A percentile compares a stretch with the other conserved stretches of the same genome.
phyloP scores from a whole-genome alignment of 2,329 filamentous ascomycete genomes.

The Trichoderma hamatum region DNA sequence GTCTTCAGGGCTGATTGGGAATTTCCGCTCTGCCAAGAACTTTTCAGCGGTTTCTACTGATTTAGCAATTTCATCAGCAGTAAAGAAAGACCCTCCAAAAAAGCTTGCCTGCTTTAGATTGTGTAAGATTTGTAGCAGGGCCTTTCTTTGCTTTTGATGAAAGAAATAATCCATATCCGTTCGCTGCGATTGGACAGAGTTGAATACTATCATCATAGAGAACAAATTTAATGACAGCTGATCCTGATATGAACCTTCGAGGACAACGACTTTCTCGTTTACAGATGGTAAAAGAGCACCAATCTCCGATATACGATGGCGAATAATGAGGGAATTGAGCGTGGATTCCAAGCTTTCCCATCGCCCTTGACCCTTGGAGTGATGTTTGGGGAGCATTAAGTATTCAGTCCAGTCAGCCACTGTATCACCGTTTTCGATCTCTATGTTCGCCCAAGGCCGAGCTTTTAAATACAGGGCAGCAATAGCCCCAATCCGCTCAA shows the following conservation, averaged over 20 bases:
- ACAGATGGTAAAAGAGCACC: constrained; percentile 70
- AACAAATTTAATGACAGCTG: constrained; percentile 83
- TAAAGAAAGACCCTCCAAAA: constrained; percentile 79
- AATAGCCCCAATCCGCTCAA: constrained; percentile 68
- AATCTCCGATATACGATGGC: constrained; percentile 75
- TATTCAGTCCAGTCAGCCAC: constrained; percentile 73
- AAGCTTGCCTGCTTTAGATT: constrained; percentile 86
- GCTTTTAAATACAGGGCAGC: constrained; percentile 73
- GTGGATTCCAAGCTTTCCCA: constrained; percentile 67
- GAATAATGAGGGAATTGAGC: constrained; percentile 78
- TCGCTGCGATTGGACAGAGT: constrained; percentile 85
- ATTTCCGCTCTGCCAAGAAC: constrained; percentile 66
- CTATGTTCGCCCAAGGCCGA: constrained; percentile 74
- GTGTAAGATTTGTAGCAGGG: constrained; percentile 68
- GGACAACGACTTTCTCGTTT: constrained; percentile 68
- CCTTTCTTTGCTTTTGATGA: constrained; percentile 70
- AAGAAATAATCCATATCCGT: constrained; percentile 88
- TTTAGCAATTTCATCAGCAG: constrained; percentile 61
- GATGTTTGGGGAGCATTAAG: constrained; percentile 62
- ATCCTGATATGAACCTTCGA: constrained; percentile 85
- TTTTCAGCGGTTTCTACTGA: constrained; percentile 67
- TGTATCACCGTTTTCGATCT: constrained; percentile 56
- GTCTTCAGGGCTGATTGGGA: constrained; percentile 64
- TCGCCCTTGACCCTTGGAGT: constrained; percentile 56
- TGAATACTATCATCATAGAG: constrained; percentile 79